These are phyloP conservation scores for Aristolochia contorta DNA, from an alignment of 164 flowering plant species.

Conservation along the genomic window DNA sequence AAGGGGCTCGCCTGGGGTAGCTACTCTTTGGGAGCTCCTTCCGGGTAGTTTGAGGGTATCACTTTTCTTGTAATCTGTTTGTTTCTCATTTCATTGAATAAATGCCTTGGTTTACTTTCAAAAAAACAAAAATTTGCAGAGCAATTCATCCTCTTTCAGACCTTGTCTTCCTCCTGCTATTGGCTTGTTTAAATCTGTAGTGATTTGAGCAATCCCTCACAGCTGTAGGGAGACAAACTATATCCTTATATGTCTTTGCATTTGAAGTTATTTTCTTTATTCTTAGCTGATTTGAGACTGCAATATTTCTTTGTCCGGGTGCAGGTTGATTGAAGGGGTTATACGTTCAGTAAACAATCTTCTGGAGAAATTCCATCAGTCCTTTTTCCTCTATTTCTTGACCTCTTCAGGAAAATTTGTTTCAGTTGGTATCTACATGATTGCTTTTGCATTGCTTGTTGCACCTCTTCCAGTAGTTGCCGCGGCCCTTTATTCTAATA, in stretches of 20 bases:
- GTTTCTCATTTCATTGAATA: neutral
- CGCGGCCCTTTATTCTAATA: constrained; percentile 62
- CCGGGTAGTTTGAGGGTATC: neutral
- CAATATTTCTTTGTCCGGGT: constrained; percentile 5
- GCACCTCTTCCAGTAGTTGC: constrained; percentile 89
- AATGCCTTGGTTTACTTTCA: no score
- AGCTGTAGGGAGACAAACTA: no score
- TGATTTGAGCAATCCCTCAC: no score
- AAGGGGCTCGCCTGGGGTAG: no score
- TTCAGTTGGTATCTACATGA: constrained; percentile 96
- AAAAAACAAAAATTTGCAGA: no score
- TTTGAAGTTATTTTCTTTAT: no score
- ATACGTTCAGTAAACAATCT: constrained; percentile 87
- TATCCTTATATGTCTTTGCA: no score
- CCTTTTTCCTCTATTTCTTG: constrained; percentile 82
- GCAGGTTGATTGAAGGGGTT: constrained; percentile 91
- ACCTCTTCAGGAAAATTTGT: constrained; percentile 75
- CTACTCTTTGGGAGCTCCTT: neutral
- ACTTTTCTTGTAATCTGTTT: neutral
- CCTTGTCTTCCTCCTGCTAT: no score
- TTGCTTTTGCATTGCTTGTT: constrained; percentile 68
- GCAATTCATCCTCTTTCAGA: no score
- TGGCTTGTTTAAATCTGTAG: no score
- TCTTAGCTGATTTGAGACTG: neutral
- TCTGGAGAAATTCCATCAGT: constrained; percentile 97